phyloP scores from a whole-genome alignment of 2,329 filamentous ascomycete species.

The Aspergillus uvarum region DNA sequence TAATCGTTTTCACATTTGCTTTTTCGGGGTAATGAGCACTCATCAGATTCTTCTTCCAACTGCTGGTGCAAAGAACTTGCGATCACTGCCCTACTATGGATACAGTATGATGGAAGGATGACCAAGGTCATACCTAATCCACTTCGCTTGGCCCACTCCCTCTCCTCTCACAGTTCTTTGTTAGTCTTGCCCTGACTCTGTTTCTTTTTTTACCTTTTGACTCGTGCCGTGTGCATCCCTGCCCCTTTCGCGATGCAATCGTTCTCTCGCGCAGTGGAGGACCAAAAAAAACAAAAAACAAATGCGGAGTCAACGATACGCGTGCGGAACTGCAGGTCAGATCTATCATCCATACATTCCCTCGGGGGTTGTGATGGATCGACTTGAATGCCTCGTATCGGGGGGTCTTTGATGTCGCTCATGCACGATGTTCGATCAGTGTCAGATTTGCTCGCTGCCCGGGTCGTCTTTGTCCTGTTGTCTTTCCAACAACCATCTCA shows the following conservation, averaged over 20 bases:
- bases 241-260: background rate
- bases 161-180: background rate
- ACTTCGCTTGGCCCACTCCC: background rate
- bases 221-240: background rate
- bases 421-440: slow-evolving; percentile 5
- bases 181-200: too few species aligned
- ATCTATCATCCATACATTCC: background rate
- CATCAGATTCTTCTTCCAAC: background rate
- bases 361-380: slow-evolving; percentile 3
- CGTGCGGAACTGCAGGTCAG: background rate
- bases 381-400: slow-evolving; percentile 6
- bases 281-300: background rate
- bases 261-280: background rate
- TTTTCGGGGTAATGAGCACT: slow-evolving; percentile 1
- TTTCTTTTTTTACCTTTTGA: background rate
- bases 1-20: background rate
- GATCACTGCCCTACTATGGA: background rate
- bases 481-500: background rate
- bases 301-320: background rate
- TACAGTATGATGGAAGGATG: background rate
- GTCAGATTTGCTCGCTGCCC: background rate
- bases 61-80: background rate
- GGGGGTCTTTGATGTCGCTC: background rate
- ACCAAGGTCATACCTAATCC: background rate
- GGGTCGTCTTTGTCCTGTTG: background rate